A percentile compares a stretch with the other conserved stretches of the same genome.
phyloP scores from a whole-genome alignment of 805 yeast species.

The Pichia phayaonensis region DNA sequence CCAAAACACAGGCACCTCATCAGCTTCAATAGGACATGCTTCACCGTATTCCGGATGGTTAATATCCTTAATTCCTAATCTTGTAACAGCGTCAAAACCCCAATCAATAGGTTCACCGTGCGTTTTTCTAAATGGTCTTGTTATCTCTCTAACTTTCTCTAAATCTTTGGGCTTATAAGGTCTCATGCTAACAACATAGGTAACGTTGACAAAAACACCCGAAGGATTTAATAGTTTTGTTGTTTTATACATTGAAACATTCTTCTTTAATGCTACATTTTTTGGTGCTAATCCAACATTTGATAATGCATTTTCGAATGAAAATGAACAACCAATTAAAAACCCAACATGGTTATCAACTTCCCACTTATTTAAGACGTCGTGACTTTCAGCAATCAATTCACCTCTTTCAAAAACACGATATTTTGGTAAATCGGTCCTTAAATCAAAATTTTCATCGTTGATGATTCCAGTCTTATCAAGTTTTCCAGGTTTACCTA shows the following conservation, averaged over 20 bases:
- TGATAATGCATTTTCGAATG: constrained; percentile 1
- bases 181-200: constrained; percentile 5
- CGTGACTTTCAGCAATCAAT: neutral
- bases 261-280: neutral
- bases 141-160: constrained; percentile 1
- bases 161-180: neutral
- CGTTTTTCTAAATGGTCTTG: neutral
- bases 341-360: neutral
- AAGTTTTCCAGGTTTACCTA: neutral
- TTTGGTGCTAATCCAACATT: neutral
- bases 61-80: constrained; percentile 1
- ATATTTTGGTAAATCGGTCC: constrained; percentile 3
- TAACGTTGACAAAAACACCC: neutral
- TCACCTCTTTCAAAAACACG: neutral
- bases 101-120: constrained; percentile 7
- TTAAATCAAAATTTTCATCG: neutral
- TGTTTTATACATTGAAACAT: constrained; percentile 4
- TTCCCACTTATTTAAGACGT: neutral
- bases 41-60: constrained; percentile 1
- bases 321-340: constrained; percentile 5
- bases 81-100: constrained; percentile 2
- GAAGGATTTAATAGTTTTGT: neutral
- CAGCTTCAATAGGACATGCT: neutral
- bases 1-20: constrained; percentile 6
- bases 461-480: neutral